Evolutionary conservation across 768 basidiomycete species (phyloP).

Genomic region (Calocera cornea): DNA sequence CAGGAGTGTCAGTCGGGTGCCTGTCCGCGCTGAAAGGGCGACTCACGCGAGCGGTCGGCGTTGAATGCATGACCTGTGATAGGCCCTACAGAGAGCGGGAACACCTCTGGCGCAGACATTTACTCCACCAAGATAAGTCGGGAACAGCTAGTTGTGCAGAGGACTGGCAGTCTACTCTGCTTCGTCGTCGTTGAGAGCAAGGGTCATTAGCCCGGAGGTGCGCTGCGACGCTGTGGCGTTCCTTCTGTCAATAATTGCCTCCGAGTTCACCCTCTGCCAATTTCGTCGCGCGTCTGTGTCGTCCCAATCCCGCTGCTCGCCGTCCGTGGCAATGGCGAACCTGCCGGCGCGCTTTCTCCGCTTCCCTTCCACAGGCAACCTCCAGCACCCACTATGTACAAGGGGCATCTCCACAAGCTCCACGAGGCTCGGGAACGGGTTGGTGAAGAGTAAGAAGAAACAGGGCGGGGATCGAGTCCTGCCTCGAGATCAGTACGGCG

Average conservation of each 20-base stretch:
- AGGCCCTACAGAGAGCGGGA: slow-evolving; percentile 64
- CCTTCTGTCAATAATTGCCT: background rate
- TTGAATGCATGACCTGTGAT: slow-evolving; percentile 87
- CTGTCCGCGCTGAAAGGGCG: background rate
- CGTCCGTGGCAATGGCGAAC: background rate
- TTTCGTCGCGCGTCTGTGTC: too few species aligned
- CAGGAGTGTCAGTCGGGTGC: background rate
- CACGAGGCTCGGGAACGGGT: background rate
- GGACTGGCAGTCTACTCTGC: slow-evolving; percentile 76
- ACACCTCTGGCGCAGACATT: slow-evolving; percentile 66
- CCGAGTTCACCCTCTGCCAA: background rate
- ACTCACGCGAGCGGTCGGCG: slow-evolving; percentile 71
- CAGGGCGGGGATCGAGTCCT: too few species aligned
- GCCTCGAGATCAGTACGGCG: too few species aligned
- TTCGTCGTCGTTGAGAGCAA: background rate
- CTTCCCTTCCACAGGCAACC: background rate
- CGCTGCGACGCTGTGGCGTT: slow-evolving; percentile 2
- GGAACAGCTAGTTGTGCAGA: slow-evolving; percentile 26
- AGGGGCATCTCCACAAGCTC: background rate
- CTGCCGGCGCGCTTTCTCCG: background rate
- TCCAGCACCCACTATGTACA: background rate
- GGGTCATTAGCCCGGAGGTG: background rate
- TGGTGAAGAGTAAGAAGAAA: background rate
- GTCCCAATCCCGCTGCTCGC: background rate
- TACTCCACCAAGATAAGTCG: background rate